These are phyloP conservation scores for Fomitopsis schrenkii DNA, from an alignment of 1,284 basidiomycete genomes.

Conservation along the genomic window DNA sequence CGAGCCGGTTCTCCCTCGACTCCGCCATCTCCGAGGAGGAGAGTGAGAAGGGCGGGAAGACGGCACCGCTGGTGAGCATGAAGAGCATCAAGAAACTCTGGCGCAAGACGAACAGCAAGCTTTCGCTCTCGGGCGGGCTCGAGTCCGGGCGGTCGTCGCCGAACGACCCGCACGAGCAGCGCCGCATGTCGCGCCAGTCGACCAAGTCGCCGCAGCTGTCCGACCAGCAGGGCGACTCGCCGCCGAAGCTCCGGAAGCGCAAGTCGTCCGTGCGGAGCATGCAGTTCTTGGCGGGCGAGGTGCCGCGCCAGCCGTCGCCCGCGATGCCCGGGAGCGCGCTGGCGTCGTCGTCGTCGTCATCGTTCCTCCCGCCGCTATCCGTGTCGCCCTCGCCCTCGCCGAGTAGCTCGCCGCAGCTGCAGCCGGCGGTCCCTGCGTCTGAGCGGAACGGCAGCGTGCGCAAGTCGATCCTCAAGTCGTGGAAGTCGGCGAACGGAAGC, in stretches of 20 bases:
- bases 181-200: constrained; percentile 17
- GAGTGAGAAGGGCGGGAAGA: constrained; percentile 14
- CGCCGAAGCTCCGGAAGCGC: constrained; percentile 15
- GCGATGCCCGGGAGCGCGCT: not conserved
- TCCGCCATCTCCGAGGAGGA: constrained; percentile 47
- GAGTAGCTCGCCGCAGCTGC: constrained; percentile 11
- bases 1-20: constrained; percentile 73
- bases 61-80: constrained; percentile 51
- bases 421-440: constrained; percentile 16
- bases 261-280: constrained; percentile 38
- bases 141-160: constrained; percentile 27
- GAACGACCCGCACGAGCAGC: constrained; percentile 14
- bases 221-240: constrained; percentile 9
- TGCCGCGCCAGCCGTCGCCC: constrained; percentile 16
- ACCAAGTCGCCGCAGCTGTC: constrained; percentile 20
- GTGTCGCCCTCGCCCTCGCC: constrained; percentile 16
- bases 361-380: constrained; percentile 16
- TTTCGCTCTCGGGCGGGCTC: constrained; percentile 25
- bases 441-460: constrained; percentile 32
- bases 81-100: constrained; percentile 69
- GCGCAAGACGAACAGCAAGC: constrained; percentile 62
- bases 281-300: constrained; percentile 57
- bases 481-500: constrained; percentile 40
- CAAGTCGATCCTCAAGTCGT: constrained; percentile 69
- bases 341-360: not conserved